These are phyloP conservation scores for Mycogone perniciosa DNA, from an alignment of 2,329 filamentous ascomycete genomes.

Conservation along the genomic window DNA sequence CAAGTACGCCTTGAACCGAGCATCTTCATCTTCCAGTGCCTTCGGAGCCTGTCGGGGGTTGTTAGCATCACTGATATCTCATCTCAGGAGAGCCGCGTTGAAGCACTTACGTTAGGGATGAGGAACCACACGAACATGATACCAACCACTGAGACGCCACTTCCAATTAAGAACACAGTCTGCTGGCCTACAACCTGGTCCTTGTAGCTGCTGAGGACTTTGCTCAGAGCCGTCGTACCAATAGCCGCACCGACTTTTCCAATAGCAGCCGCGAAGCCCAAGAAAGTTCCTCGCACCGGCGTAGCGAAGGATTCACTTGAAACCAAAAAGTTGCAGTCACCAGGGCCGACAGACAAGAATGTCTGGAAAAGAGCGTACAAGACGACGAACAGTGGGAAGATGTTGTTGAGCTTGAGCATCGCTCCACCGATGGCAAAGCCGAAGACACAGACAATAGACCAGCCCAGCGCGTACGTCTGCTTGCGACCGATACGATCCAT, in stretches of 20 bases:
- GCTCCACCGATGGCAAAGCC: conserved; percentile 44
- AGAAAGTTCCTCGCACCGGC: conserved; percentile 43
- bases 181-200: conserved; percentile 20
- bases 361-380: conserved; percentile 45
- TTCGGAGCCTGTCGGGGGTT: neutral
- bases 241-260: conserved; percentile 47
- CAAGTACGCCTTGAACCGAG: conserved; percentile 15
- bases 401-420: conserved; percentile 38
- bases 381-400: conserved; percentile 44
- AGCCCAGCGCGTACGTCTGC: conserved; percentile 19
- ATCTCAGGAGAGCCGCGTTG: no score
- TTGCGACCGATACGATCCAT: conserved; percentile 34
- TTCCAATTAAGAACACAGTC: conserved; percentile 23
- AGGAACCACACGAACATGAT: conserved; percentile 21
- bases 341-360: conserved; percentile 24
- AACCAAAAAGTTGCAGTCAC: conserved; percentile 40
- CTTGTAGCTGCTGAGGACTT: conserved; percentile 17
- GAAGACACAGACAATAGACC: conserved; percentile 28
- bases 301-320: conserved; percentile 46
- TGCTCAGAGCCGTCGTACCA: conserved; percentile 31
- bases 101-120: conserved; percentile 15
- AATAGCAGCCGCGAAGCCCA: conserved; percentile 43
- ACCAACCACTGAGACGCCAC: conserved; percentile 21
- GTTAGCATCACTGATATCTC: no score
- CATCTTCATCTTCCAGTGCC: conserved; percentile 17